Percentiles rank a stretch among this genome's conserved stretches.
Evolutionary conservation across 2,329 filamentous ascomycete genomes (phyloP).

Genomic region (Alternaria postmessia): DNA sequence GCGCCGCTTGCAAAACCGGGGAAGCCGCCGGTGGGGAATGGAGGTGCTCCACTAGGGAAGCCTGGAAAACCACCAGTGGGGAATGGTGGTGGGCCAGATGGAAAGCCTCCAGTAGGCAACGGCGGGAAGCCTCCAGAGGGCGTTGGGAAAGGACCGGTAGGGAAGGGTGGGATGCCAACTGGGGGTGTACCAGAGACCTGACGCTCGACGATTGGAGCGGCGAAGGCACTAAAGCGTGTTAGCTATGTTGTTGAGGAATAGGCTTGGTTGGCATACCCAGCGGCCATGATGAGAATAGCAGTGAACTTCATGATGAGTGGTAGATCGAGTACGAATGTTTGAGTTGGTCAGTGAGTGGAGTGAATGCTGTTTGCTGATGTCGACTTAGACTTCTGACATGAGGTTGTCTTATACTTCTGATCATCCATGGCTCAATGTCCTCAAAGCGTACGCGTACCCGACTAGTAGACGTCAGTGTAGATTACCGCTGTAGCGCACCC

Average conservation of each 20-base stretch:
- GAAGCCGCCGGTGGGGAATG: constrained; percentile 6
- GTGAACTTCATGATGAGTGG: constrained; percentile 20
- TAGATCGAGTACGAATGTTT: not conserved
- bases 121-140: constrained; percentile 6
- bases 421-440: not conserved
- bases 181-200: constrained; percentile 8
- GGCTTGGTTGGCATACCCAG: constrained; percentile 10
- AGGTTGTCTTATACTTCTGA: constrained; percentile 3
- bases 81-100: not conserved
- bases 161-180: constrained; percentile 2
- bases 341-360: not conserved
- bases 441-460: not conserved
- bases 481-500: not conserved
- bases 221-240: constrained; percentile 19
- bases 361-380: not conserved
- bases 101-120: constrained; percentile 9
- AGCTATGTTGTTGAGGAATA: not conserved
- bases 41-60: not conserved
- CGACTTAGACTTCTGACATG: not conserved
- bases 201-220: constrained; percentile 17
- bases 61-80: constrained; percentile 5
- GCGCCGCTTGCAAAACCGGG: not conserved
- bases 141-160: constrained; percentile 1
- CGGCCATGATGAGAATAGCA: constrained; percentile 14
- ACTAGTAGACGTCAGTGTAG: not conserved